Percentiles rank a stretch among this genome's conserved stretches.
Evolutionary conservation across 768 basidiomycete species (phyloP).

Genomic region (Pholiota conissans): DNA sequence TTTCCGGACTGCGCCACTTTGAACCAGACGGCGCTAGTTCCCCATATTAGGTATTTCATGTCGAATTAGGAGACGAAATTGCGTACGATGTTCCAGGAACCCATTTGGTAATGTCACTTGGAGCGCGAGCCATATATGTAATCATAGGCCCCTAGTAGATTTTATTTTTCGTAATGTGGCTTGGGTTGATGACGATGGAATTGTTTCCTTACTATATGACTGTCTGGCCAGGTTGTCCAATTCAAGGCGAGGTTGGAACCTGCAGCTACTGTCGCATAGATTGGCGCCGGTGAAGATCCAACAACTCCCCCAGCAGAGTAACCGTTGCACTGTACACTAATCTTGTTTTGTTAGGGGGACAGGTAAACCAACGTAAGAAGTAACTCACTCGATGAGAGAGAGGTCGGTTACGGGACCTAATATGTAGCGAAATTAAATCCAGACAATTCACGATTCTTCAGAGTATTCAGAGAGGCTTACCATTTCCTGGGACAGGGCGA

Average conservation of each 20-base stretch:
- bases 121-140: constrained; percentile 48
- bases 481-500: constrained; percentile 41
- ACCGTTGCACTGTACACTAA: constrained; percentile 36
- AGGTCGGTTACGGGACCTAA: constrained; percentile 38
- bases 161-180: neutral
- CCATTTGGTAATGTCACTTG: constrained; percentile 44
- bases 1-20: constrained; percentile 50
- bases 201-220: constrained; percentile 24
- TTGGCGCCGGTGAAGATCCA: constrained; percentile 37
- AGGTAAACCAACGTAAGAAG: neutral
- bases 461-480: constrained; percentile 16
- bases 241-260: constrained; percentile 39
- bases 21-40: constrained; percentile 49
- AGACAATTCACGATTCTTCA: neutral
- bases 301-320: constrained; percentile 23
- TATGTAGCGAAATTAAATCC: neutral
- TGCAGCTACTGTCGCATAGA: constrained; percentile 40
- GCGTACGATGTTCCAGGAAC: constrained; percentile 38
- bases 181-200: neutral
- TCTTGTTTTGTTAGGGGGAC: neutral
- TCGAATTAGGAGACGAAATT: neutral
- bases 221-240: constrained; percentile 41
- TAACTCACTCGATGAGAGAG: constrained; percentile 35
- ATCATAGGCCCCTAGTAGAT: constrained; percentile 37
- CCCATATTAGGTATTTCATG: neutral